Base-by-base conservation (phyloP, 2,329 filamentous ascomycete genomes). In the Myriosclerotinia scirpicola region DNA sequence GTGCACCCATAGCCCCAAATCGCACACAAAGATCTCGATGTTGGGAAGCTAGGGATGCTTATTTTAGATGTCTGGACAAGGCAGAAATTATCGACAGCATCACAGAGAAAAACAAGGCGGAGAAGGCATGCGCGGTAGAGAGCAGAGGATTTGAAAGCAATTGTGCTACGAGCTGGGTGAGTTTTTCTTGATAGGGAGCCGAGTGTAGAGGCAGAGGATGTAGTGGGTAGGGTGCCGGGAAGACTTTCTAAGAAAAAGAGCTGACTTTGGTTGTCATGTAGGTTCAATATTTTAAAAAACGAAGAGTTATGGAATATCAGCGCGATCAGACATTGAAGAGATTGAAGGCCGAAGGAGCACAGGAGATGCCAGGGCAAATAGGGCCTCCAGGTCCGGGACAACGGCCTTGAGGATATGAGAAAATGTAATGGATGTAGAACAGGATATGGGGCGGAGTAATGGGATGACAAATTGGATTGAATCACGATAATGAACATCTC, bases 271-370 rank as follows among this genome's bases (percentile, higher is more conserved):
- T n/a, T 56, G 34, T 54, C n/a, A 34, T 72, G 64, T 73, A 95
- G 92, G 91, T 97, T 69, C 92, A 93, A 80, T 98, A 99, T 79
- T 99, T 99, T 81, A 97, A 98, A 83, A 93, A 97, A 79, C 90
- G 93, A 80, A 85, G 95, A 74, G 92, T 98, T 46, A 94, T 96
- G 80, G 95, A 99, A 73, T 85, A 91, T 75, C 91, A 96, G 74
- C 92, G 94, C 79, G 89, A 91, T 75, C 83, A 88, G 79, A 90
- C 92, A 34, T 81, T 97, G 71, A 89, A 90, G 73, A 86, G 87
- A 76, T 85, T 97, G 73, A 84, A 90, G 76, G 84, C 83, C 56
- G 89, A 94, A 77, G 90, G 90, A 70, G 91, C 90, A 15, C 81
- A 84, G 70, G 83, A 85, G 78, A 83, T 91, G 77, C 72, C 74